Percentiles rank a stretch among this genome's conserved stretches.
Evolutionary conservation across 2,329 filamentous ascomycete genomes (phyloP).

Genomic region (Alternaria incomplexa): DNA sequence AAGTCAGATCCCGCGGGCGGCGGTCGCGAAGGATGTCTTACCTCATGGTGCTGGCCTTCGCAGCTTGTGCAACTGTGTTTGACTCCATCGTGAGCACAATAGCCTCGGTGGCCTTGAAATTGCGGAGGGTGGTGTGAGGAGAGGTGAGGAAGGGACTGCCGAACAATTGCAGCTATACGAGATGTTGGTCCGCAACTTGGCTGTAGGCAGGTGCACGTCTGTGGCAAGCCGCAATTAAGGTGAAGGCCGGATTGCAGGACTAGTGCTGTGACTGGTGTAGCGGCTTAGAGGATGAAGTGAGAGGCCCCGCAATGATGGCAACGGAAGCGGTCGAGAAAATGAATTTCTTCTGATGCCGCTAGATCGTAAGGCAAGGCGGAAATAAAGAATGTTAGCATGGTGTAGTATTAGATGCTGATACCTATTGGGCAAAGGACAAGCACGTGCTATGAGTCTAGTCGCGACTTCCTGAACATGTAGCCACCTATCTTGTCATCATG

Average conservation of each 20-base stretch:
- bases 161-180: not conserved
- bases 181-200: not conserved
- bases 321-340: not conserved
- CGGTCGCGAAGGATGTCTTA: not conserved
- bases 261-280: not conserved
- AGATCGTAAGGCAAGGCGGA: not conserved
- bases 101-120: not conserved
- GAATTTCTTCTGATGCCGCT: not conserved
- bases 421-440: not conserved
- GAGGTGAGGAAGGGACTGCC: not conserved
- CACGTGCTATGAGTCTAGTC: not conserved
- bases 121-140: not conserved
- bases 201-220: not conserved
- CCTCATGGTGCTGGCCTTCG: not conserved
- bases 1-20: rapidly evolving
- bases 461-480: not conserved
- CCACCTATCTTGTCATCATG: not conserved
- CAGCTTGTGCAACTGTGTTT: not conserved
- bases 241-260: not conserved
- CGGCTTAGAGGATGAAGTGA: not conserved
- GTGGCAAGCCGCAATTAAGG: not conserved
- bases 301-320: not conserved
- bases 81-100: not conserved
- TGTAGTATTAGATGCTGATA: not conserved
- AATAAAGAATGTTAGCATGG: not conserved